Evolutionary conservation across 306 rosid species (phyloP).

Genomic region (Calophaca sinica): DNA sequence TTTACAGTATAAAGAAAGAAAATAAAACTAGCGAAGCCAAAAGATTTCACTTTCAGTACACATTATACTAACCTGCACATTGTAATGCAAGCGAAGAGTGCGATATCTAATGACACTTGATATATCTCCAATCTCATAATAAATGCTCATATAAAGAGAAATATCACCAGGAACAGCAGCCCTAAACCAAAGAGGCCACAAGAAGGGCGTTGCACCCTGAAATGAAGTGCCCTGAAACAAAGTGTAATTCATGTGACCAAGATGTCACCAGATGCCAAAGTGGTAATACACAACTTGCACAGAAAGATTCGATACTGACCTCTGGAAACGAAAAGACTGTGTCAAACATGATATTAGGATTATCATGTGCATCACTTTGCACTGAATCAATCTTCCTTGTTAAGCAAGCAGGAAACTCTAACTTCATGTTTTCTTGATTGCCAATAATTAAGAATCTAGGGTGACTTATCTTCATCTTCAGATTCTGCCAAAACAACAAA

Average conservation of each 20-base stretch:
- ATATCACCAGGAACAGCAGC: slow-evolving; percentile 93
- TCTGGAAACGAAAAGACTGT: slow-evolving; percentile 77
- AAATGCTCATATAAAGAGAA: slow-evolving; percentile 77
- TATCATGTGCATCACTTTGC: slow-evolving; percentile 45
- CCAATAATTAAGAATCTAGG: slow-evolving; percentile 83
- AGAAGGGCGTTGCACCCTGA: slow-evolving; percentile 70
- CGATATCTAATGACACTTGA: slow-evolving; percentile 84
- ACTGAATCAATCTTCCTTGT: slow-evolving; percentile 59
- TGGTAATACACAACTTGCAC: slow-evolving; percentile 30
- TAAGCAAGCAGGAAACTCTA: slow-evolving; percentile 79
- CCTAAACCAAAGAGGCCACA: slow-evolving; percentile 98
- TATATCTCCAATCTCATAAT: slow-evolving; percentile 84
- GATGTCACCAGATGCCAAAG: slow-evolving; percentile 35
- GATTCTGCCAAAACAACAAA: slow-evolving; percentile 68
- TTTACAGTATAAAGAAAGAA: slow-evolving; percentile 24
- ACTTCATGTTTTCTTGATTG: slow-evolving; percentile 60
- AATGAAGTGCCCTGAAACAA: slow-evolving; percentile 69
- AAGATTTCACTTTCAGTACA: slow-evolving; percentile 33
- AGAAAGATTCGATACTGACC: slow-evolving; percentile 61
- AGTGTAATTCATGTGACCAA: slow-evolving; percentile 47
- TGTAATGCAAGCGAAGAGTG: slow-evolving; percentile 81
- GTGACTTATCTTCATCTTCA: slow-evolving; percentile 93
- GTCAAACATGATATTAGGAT: slow-evolving; percentile 56
- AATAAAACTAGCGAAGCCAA: slow-evolving; percentile 34
- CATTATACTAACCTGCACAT: slow-evolving; percentile 74